Conservation (phyloP, 164 flowering plant genomes). For the Piper longum region DNA sequence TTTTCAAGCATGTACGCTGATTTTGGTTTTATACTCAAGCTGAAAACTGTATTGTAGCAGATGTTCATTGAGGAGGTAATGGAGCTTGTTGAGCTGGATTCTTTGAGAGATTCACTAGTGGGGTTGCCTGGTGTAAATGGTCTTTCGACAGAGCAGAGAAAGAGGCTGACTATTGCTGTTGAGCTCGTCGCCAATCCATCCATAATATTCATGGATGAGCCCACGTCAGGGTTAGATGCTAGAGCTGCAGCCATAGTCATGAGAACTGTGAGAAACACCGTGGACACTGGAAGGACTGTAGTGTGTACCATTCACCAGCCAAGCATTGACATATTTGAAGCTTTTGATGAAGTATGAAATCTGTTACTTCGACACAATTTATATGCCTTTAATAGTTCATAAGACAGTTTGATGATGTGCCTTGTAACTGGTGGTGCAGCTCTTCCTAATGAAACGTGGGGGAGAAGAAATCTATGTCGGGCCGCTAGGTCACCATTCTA, state of each 20-base stretch:
- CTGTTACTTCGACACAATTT: background rate
- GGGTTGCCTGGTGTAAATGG: slow-evolving; percentile 40
- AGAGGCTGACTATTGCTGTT: slow-evolving; percentile 42
- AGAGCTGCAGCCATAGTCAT: slow-evolving; percentile 48
- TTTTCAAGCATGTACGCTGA: too few relatives aligned
- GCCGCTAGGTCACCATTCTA: slow-evolving; percentile 26
- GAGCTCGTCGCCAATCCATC: slow-evolving; percentile 55
- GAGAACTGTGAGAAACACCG: slow-evolving; percentile 48
- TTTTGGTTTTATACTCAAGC: background rate
- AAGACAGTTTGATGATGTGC: background rate
- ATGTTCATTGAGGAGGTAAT: slow-evolving; percentile 41
- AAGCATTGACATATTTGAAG: slow-evolving; percentile 42
- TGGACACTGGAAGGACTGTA: slow-evolving; percentile 44
- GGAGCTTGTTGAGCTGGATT: slow-evolving; percentile 37
- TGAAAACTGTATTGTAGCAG: slow-evolving; percentile 14
- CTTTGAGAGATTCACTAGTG: slow-evolving; percentile 27
- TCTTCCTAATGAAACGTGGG: slow-evolving; percentile 31
- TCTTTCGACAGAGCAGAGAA: slow-evolving; percentile 41
- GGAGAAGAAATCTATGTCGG: slow-evolving; percentile 37
- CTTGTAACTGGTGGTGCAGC: slow-evolving; percentile 8
- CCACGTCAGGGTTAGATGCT: slow-evolving; percentile 51
- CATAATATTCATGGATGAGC: slow-evolving; percentile 51
- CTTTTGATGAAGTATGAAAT: slow-evolving; percentile 36
- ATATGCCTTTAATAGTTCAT: background rate
- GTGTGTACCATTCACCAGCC: slow-evolving; percentile 51